phyloP scores from a whole-genome alignment of 2,329 filamentous ascomycete species.

The Calonectria pseudoreteaudii region DNA sequence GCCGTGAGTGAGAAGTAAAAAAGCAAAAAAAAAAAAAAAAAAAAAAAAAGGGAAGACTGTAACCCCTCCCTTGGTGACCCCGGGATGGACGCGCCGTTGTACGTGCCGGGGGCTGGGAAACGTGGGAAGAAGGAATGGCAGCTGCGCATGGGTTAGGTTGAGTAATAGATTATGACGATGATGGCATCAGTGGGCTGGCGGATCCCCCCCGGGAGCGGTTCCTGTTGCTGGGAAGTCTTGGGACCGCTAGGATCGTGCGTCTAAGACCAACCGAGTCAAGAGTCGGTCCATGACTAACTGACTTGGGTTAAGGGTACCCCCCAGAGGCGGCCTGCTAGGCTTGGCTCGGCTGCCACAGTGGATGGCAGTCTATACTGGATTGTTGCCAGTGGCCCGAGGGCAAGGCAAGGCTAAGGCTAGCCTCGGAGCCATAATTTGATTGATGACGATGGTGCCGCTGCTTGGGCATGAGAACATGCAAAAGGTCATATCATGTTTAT shows the following conservation, averaged over 20 bases:
- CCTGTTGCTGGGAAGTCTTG: slow-evolving; percentile 14
- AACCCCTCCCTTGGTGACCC: neutral
- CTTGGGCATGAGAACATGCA: neutral
- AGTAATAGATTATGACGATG: slow-evolving; percentile 16
- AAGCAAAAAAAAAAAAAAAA: neutral
- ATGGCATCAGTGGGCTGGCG: slow-evolving; percentile 10
- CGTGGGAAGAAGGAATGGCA: slow-evolving; percentile 15
- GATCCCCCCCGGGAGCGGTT: slow-evolving; percentile 16
- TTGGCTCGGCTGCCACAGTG: slow-evolving; percentile 3
- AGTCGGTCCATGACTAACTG: neutral
- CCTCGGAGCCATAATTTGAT: slow-evolving; percentile 8
- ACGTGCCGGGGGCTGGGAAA: slow-evolving; percentile 11
- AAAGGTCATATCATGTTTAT: slow-evolving; percentile 8
- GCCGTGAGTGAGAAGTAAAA: neutral
- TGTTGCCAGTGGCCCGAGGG: neutral
- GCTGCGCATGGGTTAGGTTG: slow-evolving; percentile 1
- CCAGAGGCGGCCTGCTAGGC: slow-evolving; percentile 4
- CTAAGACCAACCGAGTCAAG: slow-evolving; percentile 23
- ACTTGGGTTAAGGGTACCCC: slow-evolving; percentile 1
- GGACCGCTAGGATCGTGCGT: slow-evolving; percentile 17
- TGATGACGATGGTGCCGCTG: slow-evolving; percentile 1
- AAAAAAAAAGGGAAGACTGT: neutral
- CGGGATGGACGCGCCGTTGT: slow-evolving; percentile 2
- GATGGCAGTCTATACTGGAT: slow-evolving; percentile 6
- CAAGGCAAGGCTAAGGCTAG: slow-evolving; percentile 8